Base-by-base conservation (phyloP, 1,284 basidiomycete genomes). In the Cutaneotrichosporon arboriforme region DNA sequence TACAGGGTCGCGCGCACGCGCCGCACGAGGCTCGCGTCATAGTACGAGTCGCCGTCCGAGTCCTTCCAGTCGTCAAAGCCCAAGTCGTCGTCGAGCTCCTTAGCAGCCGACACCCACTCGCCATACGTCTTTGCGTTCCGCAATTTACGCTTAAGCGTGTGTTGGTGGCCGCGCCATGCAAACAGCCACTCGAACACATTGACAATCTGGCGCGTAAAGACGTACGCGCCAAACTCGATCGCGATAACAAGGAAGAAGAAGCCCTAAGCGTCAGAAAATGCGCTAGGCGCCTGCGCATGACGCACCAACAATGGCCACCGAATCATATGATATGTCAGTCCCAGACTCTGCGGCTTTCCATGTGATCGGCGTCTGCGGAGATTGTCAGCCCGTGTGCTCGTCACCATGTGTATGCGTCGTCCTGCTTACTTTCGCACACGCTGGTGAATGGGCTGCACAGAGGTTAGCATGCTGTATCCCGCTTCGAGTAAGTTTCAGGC, bases 151-250 rank as follows among this genome's bases (percentile, higher is more conserved):
- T 93, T 79, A 10, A 94, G 76, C 17, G 79, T 72, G 4, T 89
- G 89, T 67, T 91, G 92, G 53, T 83, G 79, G 7, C 94, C 93
- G 52, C 89, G 78, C 91, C 91, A 97, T 49, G 89, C 88, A 21
- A 87, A 83, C 43, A 91, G 70, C 83, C 85, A 93, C 74, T 96
- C 91, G 66, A 91, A 88, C n/a, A 88, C 81, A 66, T 93, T 93
- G 38, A 97, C 94, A 15, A 93, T 70, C 72, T 97, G 93, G 36
- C 94, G 81, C 44, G 91, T 89, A 22, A 88, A 61, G 38, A 97
- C 83, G 68, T 97, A 92, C 31, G 88, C 76, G 14, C 88, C 78
- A 67, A 98, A 97, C 72, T 97, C 88, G 26, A 82, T 78, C 31
- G 83, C 80, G 61, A 98, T 97, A 73, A 94, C 83, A 4, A 85